Percentiles rank a stretch among this genome's conserved stretches.
Conservation (phyloP, 305 asterid genomes). For the Fraxinus baroniana region DNA sequence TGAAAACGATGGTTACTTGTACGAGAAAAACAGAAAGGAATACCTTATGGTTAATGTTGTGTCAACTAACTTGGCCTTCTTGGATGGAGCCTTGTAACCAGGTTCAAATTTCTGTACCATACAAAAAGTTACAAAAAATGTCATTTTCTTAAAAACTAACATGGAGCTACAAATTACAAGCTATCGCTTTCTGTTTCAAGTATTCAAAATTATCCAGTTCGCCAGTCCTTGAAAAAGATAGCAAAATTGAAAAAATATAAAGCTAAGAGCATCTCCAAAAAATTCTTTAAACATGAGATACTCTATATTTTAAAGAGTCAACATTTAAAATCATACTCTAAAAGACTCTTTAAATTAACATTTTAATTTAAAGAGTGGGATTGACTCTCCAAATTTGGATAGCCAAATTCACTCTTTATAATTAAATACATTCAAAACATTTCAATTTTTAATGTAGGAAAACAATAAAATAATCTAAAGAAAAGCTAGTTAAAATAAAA, state of each 20-base stretch:
- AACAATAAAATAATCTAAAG: too few relatives aligned
- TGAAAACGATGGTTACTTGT: not conserved
- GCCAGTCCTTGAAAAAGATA: constrained; percentile 9
- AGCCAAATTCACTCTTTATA: too few relatives aligned
- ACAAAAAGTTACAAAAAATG: not conserved
- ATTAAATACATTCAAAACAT: too few relatives aligned
- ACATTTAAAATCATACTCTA: too few relatives aligned
- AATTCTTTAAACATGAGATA: too few relatives aligned
- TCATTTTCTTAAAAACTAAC: constrained; percentile 9
- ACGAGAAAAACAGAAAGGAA: not conserved
- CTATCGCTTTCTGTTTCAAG: not conserved
- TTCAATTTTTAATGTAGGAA: too few relatives aligned
- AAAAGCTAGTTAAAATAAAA: too few relatives aligned
- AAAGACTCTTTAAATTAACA: too few relatives aligned
- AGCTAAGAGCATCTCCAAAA: too few relatives aligned
- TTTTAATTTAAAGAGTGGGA: too few relatives aligned
- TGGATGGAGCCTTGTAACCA: constrained; percentile 62
- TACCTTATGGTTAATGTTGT: constrained; percentile 65
- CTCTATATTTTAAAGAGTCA: too few relatives aligned
- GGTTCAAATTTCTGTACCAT: constrained; percentile 78
- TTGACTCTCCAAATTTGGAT: too few relatives aligned
- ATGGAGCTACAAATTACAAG: not conserved
- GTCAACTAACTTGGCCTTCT: constrained; percentile 40
- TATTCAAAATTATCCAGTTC: constrained; percentile 4
- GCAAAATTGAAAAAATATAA: not conserved